Evolutionary conservation across 1,284 basidiomycete species (phyloP).

Genomic region (Cutaneotrichosporon sp.): DNA sequence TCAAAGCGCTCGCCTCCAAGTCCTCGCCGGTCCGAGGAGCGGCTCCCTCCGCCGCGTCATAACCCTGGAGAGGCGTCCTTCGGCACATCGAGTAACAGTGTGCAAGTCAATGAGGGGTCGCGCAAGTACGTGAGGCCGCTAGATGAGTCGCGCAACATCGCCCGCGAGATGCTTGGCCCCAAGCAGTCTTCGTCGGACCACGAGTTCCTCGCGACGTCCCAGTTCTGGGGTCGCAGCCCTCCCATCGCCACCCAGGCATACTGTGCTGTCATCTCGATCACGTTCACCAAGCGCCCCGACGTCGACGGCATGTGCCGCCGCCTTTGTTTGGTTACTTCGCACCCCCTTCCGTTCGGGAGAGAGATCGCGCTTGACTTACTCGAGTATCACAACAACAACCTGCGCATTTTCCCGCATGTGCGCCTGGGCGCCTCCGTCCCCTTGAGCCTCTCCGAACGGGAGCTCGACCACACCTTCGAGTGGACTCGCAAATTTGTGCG

Average conservation of each 20-base stretch:
- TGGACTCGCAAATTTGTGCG: conserved; percentile 37
- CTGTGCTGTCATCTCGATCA: neutral
- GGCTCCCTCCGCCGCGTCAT: neutral
- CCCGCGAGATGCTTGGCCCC: neutral
- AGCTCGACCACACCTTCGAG: conserved; percentile 24
- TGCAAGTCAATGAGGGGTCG: neutral
- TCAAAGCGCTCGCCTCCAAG: neutral
- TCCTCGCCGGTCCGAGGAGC: neutral
- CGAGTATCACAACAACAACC: neutral
- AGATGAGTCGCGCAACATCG: neutral
- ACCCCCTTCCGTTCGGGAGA: neutral
- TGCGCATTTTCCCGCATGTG: conserved; percentile 1
- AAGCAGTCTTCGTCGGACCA: neutral
- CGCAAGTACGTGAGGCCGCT: neutral
- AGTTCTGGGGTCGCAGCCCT: neutral
- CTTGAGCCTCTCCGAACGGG: neutral
- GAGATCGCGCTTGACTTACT: neutral
- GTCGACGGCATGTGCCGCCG: neutral
- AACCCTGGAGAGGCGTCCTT: neutral
- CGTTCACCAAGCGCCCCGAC: neutral
- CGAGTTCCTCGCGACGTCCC: neutral
- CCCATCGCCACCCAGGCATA: neutral
- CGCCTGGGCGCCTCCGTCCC: neutral
- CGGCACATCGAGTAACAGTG: neutral
- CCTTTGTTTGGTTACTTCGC: neutral